These are phyloP conservation scores for Cordyceps javanica DNA, from an alignment of 2,329 filamentous ascomycete species.

Conservation along the genomic window DNA sequence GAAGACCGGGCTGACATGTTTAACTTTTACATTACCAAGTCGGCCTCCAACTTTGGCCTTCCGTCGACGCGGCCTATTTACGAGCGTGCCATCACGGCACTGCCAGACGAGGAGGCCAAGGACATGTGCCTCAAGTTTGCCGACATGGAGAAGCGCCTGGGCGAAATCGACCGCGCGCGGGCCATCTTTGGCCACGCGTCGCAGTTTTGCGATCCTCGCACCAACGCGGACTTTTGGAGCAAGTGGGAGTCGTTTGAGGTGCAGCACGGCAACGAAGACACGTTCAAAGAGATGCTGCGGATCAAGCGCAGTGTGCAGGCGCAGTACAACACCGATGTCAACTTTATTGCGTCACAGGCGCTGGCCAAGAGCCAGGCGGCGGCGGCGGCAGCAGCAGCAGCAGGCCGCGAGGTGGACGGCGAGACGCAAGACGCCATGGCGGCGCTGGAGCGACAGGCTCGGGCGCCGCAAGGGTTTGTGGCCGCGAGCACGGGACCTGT, in stretches of 20 bases:
- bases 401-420: slow-evolving; percentile 43
- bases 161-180: slow-evolving; percentile 89
- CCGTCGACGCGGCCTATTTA: slow-evolving; percentile 94
- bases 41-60: slow-evolving; percentile 93
- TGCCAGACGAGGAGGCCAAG: slow-evolving; percentile 87
- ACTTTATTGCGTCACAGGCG: slow-evolving; percentile 95
- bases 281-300: slow-evolving; percentile 97
- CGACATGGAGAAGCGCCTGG: slow-evolving; percentile 86
- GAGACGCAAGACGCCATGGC: slow-evolving; percentile 68
- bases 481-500: slow-evolving; percentile 71
- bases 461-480: slow-evolving; percentile 85
- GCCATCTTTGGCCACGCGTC: slow-evolving; percentile 96
- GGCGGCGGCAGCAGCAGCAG: slow-evolving; percentile 37
- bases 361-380: slow-evolving; percentile 72
- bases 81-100: slow-evolving; percentile 87
- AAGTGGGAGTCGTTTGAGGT: slow-evolving; percentile 98
- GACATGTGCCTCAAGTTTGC: slow-evolving; percentile 99
- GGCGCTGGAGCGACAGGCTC: slow-evolving; percentile 78
- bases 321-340: slow-evolving; percentile 98
- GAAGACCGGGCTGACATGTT: slow-evolving; percentile 97
- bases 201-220: slow-evolving; percentile 94
- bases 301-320: slow-evolving; percentile 97
- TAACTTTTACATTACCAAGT: slow-evolving; percentile 99
- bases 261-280: slow-evolving; percentile 97
- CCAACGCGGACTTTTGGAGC: slow-evolving; percentile 84